Conservation (phyloP, 345 rosid species). For the Sisymbrium irio region DNA sequence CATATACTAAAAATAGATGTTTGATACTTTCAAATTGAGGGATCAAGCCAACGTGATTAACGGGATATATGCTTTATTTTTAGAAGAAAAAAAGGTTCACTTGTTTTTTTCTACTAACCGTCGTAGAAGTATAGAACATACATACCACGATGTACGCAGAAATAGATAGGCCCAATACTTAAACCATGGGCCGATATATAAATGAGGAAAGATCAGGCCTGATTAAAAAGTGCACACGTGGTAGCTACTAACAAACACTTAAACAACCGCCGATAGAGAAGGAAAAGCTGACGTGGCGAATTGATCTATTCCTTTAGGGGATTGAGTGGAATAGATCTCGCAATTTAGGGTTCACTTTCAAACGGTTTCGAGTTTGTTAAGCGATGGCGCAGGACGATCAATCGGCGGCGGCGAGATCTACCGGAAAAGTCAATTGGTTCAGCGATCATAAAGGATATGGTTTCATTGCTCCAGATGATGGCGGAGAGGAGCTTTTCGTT, state of each 20-base stretch:
- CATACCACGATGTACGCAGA: too few relatives aligned
- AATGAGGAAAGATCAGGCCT: background rate
- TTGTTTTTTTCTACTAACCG: background rate
- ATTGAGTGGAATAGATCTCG: background rate
- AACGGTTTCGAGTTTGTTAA: slow-evolving; percentile 22
- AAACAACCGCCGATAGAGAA: slow-evolving; percentile 14
- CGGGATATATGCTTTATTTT: too few relatives aligned
- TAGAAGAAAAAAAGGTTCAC: slow-evolving; percentile 13
- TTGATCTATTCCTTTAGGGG: too few relatives aligned
- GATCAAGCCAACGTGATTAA: too few relatives aligned
- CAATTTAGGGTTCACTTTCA: slow-evolving; percentile 19
- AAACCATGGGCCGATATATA: background rate
- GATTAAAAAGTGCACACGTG: slow-evolving; percentile 1
- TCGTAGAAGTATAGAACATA: too few relatives aligned
- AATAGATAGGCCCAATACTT: background rate
- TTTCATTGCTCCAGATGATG: slow-evolving; percentile 70
- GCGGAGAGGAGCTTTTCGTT: slow-evolving; percentile 68
- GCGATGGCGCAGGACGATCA: slow-evolving; percentile 39
- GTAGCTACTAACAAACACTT: background rate
- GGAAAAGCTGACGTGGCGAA: slow-evolving; percentile 24
- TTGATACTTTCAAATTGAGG: too few relatives aligned
- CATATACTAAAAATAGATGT: too few relatives aligned
- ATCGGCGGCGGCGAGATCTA: slow-evolving; percentile 41
- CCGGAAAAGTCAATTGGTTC: slow-evolving; percentile 65
- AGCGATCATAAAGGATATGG: slow-evolving; percentile 65